Conservation (phyloP, 2,329 filamentous ascomycete genomes). For the Fusarium euwallaceae region DNA sequence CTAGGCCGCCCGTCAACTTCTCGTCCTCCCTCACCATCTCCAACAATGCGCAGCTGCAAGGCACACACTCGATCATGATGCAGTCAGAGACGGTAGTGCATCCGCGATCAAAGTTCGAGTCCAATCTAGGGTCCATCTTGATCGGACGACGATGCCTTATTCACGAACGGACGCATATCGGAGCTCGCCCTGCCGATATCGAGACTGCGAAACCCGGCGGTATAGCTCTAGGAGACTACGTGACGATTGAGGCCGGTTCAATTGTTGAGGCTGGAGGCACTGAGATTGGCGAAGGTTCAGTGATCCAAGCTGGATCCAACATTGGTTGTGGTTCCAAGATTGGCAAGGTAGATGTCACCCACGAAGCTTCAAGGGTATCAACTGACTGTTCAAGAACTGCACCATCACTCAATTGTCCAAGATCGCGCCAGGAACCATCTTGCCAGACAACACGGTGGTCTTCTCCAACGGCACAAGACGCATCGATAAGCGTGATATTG, state of each 20-base stretch:
- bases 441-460: conserved; percentile 78
- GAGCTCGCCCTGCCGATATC: conserved; percentile 54
- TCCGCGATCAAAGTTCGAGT: conserved; percentile 83
- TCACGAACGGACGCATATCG: conserved; percentile 75
- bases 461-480: conserved; percentile 74
- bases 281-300: conserved; percentile 70
- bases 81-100: conserved; percentile 86
- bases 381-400: conserved; percentile 67
- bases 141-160: conserved; percentile 87
- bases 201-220: conserved; percentile 56
- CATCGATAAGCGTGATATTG: conserved; percentile 70
- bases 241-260: conserved; percentile 71
- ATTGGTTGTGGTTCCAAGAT: conserved; percentile 72
- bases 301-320: conserved; percentile 70
- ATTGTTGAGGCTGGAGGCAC: conserved; percentile 73
- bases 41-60: conserved; percentile 73
- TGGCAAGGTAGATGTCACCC: conserved; percentile 67
- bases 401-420: conserved; percentile 76
- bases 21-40: conserved; percentile 72
- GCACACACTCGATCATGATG: conserved; percentile 83
- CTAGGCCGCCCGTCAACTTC: conserved; percentile 73
- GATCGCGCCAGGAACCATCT: conserved; percentile 67
- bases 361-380: background rate
- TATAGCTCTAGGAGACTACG: conserved; percentile 71
- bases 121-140: conserved; percentile 81